These are phyloP conservation scores for Aegilops longissima DNA, from an alignment of 176 grass and related monocot species.

Conservation along the genomic window DNA sequence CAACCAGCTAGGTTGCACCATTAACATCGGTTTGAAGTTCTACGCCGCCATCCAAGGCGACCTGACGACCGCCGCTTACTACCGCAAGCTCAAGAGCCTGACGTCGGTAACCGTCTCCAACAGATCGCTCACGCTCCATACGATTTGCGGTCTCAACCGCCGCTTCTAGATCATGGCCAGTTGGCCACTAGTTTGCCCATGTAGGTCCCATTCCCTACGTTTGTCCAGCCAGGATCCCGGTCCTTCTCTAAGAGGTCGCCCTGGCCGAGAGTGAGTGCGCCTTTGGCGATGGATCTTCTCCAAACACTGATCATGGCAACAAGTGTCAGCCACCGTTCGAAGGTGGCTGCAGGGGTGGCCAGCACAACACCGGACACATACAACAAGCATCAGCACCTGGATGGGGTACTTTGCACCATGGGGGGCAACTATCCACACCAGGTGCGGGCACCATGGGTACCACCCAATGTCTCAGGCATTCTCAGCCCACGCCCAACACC, in stretches of 20 bases:
- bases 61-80: neutral
- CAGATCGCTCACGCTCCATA: neutral
- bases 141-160: neutral
- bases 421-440: neutral
- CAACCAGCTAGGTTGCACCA: neutral
- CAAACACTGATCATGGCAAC: too few relatives aligned
- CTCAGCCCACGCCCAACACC: neutral
- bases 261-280: too few relatives aligned
- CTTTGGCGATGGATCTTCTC: too few relatives aligned
- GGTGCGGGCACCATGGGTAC: neutral
- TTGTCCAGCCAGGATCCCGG: too few relatives aligned
- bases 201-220: too few relatives aligned
- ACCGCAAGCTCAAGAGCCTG: neutral
- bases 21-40: too few relatives aligned
- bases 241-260: too few relatives aligned
- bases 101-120: neutral
- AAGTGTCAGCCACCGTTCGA: too few relatives aligned
- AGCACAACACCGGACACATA: neutral
- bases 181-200: neutral
- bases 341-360: neutral
- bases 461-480: neutral
- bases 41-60: neutral
- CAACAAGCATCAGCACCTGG: neutral
- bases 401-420: neutral
- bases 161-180: neutral